Base-by-base conservation (phyloP, 2,329 filamentous ascomycete genomes). In the Pseudogymnoascus sp. region DNA sequence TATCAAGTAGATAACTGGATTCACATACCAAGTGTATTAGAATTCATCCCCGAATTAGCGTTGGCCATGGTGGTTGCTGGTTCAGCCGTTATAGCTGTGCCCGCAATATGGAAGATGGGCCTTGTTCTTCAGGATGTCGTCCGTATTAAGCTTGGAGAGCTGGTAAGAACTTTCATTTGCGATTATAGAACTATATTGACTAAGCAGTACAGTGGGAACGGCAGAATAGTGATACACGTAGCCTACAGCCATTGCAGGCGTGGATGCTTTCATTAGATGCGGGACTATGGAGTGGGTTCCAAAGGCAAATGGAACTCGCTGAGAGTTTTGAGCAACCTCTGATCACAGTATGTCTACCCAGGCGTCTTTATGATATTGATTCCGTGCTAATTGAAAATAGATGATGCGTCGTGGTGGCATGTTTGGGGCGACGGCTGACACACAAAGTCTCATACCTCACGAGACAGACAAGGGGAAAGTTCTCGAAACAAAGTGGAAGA, bases 101-200 rank as follows among this genome's bases (percentile, higher is more conserved):
- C 60, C 7, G 12, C 39, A n/a, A 34, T 62, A 42, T 62, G 60
- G 60, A 62, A 62, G 60, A 62, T 62, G 60, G 60, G 60, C 12
- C 18, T 62, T 42, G 60, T 47, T 31, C 40, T 62, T 7, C 34
- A 39, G 12, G 60, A 62, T 12, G 42, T 47, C 21, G 12, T 47
- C 21, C 42, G 42, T 26, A 12, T 47, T 8, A 47, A 47, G 21
- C 42, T 47, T 4, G 42, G 42, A 26, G 42, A 47, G 42, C 12
- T 47, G 11, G 42, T 47, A 47, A 47, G 21, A 47, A 47, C 12
- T n/a, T 26, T 47, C 21, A 47, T 47, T 26, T 5, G 12, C 21
- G 7, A 47, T 5, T 47, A 4, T n/a, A 7, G 10, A 5, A 26
- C 21, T 5, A 8, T 26, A 23, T 47, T 47, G 3, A 8, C 42